Conservation (phyloP, 306 rosid species). For the Lathyrus aphaca region DNA sequence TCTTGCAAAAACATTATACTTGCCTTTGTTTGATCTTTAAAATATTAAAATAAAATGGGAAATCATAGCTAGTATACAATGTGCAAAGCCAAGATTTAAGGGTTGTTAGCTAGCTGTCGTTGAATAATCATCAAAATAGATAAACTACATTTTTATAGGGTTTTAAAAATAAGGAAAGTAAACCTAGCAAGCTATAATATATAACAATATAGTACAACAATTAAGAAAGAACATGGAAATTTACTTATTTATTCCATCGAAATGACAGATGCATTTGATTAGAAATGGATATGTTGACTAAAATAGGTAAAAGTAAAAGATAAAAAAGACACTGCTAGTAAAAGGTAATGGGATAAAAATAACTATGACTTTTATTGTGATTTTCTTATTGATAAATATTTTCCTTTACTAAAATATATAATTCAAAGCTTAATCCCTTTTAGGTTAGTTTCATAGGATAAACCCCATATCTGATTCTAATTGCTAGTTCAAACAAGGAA, state of each 20-base stretch:
- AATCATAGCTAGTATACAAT: conserved; percentile 10
- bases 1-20: conserved; percentile 26
- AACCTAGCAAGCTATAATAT: neutral
- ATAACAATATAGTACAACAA: conserved; percentile 8
- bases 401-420: no score
- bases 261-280: conserved; percentile 23
- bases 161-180: conserved; percentile 7
- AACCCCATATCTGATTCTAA: no score
- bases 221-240: conserved; percentile 10
- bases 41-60: conserved; percentile 28
- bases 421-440: no score
- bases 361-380: neutral
- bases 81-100: conserved; percentile 23
- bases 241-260: neutral
- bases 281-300: conserved; percentile 25
- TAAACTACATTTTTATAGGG: neutral
- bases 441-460: no score
- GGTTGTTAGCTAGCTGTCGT: conserved; percentile 39
- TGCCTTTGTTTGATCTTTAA: conserved; percentile 29
- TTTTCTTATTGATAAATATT: no score
- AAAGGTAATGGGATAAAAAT: neutral
- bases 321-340: neutral
- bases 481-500: no score
- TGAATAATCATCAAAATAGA: neutral
- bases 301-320: neutral